Percentiles rank a stretch among this genome's conserved stretches.
These are phyloP conservation scores for Coemansia sp. DNA, from an alignment of 192 early-diverging fungal genomes.

Conservation along the genomic window DNA sequence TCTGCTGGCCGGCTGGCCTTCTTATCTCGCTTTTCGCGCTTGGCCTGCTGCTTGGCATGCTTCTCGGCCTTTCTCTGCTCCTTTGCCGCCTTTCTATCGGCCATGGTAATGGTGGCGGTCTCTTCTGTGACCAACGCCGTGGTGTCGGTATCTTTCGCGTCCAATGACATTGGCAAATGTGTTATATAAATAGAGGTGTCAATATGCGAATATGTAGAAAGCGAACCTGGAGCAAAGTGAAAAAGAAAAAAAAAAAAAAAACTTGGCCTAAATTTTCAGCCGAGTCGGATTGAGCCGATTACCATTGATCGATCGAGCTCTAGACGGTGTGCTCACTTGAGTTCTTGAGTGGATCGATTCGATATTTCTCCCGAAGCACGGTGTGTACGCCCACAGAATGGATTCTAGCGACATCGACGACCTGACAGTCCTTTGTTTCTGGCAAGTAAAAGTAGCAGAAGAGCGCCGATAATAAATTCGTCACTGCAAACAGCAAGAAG, in stretches of 20 bases:
- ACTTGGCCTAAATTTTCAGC: slow-evolving; percentile 5
- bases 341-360: neutral
- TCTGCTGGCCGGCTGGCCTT: neutral
- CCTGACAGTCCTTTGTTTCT: slow-evolving; percentile 71
- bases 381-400: slow-evolving; percentile 49
- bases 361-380: slow-evolving; percentile 19
- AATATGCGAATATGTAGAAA: neutral
- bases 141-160: neutral
- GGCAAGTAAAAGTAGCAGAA: slow-evolving; percentile 67
- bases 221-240: neutral
- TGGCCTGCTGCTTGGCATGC: slow-evolving; percentile 46
- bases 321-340: neutral
- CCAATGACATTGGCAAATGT: slow-evolving; percentile 3
- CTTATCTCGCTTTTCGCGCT: slow-evolving; percentile 5
- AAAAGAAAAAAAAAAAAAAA: slow-evolving; percentile 3
- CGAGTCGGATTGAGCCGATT: neutral
- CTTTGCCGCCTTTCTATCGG: slow-evolving; percentile 6
- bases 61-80: slow-evolving; percentile 23
- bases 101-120: neutral
- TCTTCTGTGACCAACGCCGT: neutral
- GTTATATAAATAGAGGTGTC: neutral
- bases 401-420: slow-evolving; percentile 57
- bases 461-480: slow-evolving; percentile 58
- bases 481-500: slow-evolving; percentile 64
- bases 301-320: neutral